Evolutionary conservation across 306 rosid genomes (phyloP), one percentile per base, ranked within the genome.

Genomic region (Trifolium subterraneum): DNA sequence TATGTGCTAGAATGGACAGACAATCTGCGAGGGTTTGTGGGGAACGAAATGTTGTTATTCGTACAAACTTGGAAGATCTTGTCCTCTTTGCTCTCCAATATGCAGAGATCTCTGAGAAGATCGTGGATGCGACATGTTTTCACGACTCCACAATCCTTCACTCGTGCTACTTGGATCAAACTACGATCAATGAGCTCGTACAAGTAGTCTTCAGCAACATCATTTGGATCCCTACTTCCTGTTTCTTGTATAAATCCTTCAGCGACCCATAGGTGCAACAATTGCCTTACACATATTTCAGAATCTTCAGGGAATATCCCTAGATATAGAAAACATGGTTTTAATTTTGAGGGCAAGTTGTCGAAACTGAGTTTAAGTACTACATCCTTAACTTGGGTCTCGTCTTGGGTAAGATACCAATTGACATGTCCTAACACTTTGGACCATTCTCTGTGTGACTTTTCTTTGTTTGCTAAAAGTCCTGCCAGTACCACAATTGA

Each of bases 311-410:
- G 82, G 48, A 11, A 82, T 2, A 68, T 42, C 25, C 82, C 70
- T 9, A 82, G 13, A 69, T 78, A 82, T 0, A 82, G 22, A 36
- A 78, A 78, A 5, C 80, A 78, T 10, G 80, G 80, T 13, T 78
- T 82, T 3, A 82, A 38, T 15, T 44, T 52, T n/a, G 7, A 11
- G 0, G 80, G 83, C 6, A 82, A 14, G 44, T 78, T 4, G 22
- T 68, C 3, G 2, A 62, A 78, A 42, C 81, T 78, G 19, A 78
- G 72, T 39, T 78, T 70, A 29, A 78, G 81, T n/a, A 82, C 42
- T 14, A 78, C 22, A 18, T 78, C 15, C 64, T 79, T 56, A 6
- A n/a, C 85, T 55, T 76, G 60, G 12, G 80, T 75, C 62, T 65
- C 69, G 16, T 72, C 76, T 2, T 6, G 59, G 1, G 71, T 55